Base-by-base conservation (phyloP, 1,139 yeast genomes). In the Hansenula lynferdii region DNA sequence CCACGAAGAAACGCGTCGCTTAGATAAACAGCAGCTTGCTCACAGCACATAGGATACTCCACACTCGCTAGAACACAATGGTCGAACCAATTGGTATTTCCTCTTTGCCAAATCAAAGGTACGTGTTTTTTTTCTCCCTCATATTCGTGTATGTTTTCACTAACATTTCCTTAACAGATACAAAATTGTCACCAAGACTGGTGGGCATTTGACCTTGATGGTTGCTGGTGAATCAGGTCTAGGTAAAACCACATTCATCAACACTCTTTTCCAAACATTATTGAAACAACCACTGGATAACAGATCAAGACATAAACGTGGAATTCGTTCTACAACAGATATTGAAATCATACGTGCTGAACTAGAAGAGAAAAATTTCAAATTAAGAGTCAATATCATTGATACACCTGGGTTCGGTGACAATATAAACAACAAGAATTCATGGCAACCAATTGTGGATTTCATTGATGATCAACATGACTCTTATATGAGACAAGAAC, bases 381-480 rank as follows among this genome's bases (percentile, higher is more conserved):
- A 75, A 54, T 74, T 92, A 52, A 78, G 94, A 46, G 75, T 94
- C 49, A 92, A 92, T 56, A 75, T 92, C 44, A 80, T 94, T 53
- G 99, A 92, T 64, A 92, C 98, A 8, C 98, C 98, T 15, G 98
- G 98, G 2, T 89, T 92, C 60, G 99, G 98, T 47, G 96, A 90
- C 65, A 87, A 89, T 60, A 95, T 92, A 54, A 85, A 92, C 70
- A 92, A 92, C 66, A 79, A 75, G 54, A 92, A 86, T 57, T 78
- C 96, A 39, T 94, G 97, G 97, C 85, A 84, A 51, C 92, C 97
- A 29, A 81, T 94, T 53, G 75, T 89, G 43, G 97, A 90, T 61
- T 92, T 90, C 57, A 77, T 92, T 47, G 98, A 92, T 63, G 98
- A 92, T 64, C 98, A 92, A 69, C 97, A 92, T 60, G 96, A 92